Conservation (phyloP, 1,284 basidiomycete genomes). For the Rhodotorula sp. region DNA sequence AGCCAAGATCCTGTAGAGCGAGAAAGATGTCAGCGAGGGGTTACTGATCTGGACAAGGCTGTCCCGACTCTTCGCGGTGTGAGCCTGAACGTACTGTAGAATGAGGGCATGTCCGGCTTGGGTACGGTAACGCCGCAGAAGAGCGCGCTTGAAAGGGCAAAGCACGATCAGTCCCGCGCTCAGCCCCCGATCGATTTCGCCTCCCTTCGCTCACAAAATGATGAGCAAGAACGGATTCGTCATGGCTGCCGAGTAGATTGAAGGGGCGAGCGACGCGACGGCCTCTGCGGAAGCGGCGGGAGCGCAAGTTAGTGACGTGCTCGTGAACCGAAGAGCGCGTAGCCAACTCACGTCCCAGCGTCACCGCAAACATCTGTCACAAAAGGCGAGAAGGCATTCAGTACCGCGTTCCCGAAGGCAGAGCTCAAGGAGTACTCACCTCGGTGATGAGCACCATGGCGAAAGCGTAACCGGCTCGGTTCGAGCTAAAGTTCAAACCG, state of each 20-base stretch:
- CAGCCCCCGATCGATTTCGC: background rate
- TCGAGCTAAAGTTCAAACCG: conserved; percentile 56
- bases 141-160: conserved; percentile 15
- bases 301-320: background rate
- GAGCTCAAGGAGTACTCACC: background rate
- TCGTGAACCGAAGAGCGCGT: too few species aligned
- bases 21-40: too few species aligned
- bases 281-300: conserved; percentile 45
- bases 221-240: conserved; percentile 70
- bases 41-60: too few species aligned
- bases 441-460: conserved; percentile 70
- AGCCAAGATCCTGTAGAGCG: too few species aligned
- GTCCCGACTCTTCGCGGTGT: too few species aligned
- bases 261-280: conserved; percentile 71
- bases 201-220: background rate
- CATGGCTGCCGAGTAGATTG: conserved; percentile 67
- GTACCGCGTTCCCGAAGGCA: background rate
- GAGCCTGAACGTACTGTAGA: conserved; percentile 60
- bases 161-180: background rate
- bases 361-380: conserved; percentile 2
- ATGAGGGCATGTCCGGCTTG: conserved; percentile 60
- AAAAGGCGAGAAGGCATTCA: background rate
- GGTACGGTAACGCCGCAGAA: conserved; percentile 45
- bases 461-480: conserved; percentile 68
- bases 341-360: background rate